phyloP scores from a whole-genome alignment of 2,329 filamentous ascomycete species.

The Endocalyx cinctus region DNA sequence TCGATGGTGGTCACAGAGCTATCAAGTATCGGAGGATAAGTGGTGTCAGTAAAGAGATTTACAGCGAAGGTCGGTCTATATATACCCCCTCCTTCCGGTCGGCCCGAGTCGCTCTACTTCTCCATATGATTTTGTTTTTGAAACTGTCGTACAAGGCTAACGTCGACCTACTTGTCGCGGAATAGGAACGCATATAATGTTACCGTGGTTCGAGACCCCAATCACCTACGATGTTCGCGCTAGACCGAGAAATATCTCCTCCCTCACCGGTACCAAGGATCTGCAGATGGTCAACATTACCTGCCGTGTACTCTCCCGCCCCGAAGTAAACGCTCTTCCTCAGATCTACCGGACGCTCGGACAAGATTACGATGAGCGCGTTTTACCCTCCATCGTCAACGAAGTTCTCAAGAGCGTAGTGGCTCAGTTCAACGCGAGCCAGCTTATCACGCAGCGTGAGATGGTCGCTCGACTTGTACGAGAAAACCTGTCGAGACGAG shows the following conservation, averaged over 20 bases:
- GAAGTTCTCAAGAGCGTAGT: constrained; percentile 98
- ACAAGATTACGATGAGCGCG: constrained; percentile 93
- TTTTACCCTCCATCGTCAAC: constrained; percentile 95
- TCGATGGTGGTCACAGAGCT: constrained; percentile 96
- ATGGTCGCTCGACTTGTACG: constrained; percentile 87
- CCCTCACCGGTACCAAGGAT: constrained; percentile 97
- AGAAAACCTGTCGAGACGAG: constrained; percentile 86
- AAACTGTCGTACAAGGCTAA: no score
- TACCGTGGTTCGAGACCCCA: constrained; percentile 97
- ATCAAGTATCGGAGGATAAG: constrained; percentile 95
- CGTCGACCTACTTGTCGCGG: constrained; percentile 12
- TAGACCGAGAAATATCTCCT: constrained; percentile 93
- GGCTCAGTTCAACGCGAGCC: constrained; percentile 96
- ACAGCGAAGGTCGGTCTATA: constrained; percentile 69
- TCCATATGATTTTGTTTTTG: no score
- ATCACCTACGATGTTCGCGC: constrained; percentile 97
- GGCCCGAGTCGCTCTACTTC: no score
- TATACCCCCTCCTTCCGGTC: not conserved
- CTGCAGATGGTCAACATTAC: constrained; percentile 99
- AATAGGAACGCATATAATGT: constrained; percentile 81
- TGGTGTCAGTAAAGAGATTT: constrained; percentile 95
- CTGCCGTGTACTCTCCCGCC: constrained; percentile 94
- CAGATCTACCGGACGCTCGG: constrained; percentile 97
- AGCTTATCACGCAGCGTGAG: constrained; percentile 98
- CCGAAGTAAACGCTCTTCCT: constrained; percentile 80